Evolutionary conservation across 768 basidiomycete species (phyloP).

Genomic region (Lactifluus echinatus): DNA sequence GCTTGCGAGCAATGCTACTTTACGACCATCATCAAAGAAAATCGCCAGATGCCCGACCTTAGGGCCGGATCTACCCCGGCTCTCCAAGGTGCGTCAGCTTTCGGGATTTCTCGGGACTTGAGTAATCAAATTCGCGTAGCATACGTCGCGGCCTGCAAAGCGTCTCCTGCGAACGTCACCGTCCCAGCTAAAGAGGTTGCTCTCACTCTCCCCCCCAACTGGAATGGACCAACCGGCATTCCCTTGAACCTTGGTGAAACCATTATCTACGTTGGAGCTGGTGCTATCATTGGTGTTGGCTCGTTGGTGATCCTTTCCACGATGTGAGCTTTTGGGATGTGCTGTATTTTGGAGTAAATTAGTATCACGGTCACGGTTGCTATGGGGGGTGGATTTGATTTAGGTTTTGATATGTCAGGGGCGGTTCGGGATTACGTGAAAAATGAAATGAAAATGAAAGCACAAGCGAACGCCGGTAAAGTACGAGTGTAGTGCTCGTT

Average conservation of each 20-base stretch:
- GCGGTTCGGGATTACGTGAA: no score
- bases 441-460: no score
- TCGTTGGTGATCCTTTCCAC: conserved; percentile 46
- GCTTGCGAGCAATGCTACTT: conserved; percentile 66
- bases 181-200: conserved; percentile 33
- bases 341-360: no score
- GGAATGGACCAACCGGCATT: conserved; percentile 53
- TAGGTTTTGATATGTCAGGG: not conserved
- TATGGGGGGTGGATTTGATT: not conserved
- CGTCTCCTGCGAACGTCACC: conserved; percentile 28
- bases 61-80: conserved; percentile 51
- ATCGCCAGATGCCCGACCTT: conserved; percentile 40
- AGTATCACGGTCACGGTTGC: no score
- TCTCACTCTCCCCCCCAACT: conserved; percentile 39
- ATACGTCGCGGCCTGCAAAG: conserved; percentile 44
- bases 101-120: not conserved
- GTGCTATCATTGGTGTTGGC: conserved; percentile 40
- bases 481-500: no score
- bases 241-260: conserved; percentile 38
- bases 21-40: conserved; percentile 40
- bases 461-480: no score
- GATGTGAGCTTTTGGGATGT: conserved; percentile 30
- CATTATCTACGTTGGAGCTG: conserved; percentile 37
- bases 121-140: conserved; percentile 29
- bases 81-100: conserved; percentile 40